phyloP scores from a whole-genome alignment of 1,139 yeast species.

The Citeromyces hawaiiensis region DNA sequence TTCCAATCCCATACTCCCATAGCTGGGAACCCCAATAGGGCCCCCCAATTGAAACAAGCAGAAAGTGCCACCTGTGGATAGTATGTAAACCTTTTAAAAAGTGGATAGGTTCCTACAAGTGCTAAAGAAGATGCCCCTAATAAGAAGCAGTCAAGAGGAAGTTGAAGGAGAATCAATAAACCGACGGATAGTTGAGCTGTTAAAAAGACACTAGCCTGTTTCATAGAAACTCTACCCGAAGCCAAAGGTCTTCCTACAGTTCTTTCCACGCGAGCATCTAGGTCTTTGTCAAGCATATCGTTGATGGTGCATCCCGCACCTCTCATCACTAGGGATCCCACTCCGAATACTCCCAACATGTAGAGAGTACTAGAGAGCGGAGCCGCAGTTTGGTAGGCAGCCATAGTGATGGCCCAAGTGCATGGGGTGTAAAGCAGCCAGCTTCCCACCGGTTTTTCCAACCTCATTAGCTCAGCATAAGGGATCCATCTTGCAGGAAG shows the following conservation, averaged over 20 bases:
- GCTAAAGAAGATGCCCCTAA: conserved; percentile 75
- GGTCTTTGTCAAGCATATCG: conserved; percentile 71
- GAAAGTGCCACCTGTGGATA: conserved; percentile 84
- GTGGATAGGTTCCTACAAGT: conserved; percentile 76
- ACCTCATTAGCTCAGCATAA: conserved; percentile 79
- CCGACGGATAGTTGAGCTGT: conserved; percentile 74
- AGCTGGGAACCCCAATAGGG: conserved; percentile 88
- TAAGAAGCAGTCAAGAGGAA: conserved; percentile 74
- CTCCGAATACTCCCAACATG: conserved; percentile 54
- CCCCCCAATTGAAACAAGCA: conserved; percentile 91
- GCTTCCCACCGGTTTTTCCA: conserved; percentile 93
- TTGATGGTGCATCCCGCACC: conserved; percentile 98
- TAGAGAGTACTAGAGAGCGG: conserved; percentile 46
- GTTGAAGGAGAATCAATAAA: conserved; percentile 49
- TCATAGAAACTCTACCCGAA: conserved; percentile 62
- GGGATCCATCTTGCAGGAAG: conserved; percentile 72
- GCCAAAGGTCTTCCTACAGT: conserved; percentile 88
- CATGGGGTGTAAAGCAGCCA: conserved; percentile 71
- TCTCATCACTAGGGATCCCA: conserved; percentile 85
- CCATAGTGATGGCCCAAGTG: conserved; percentile 78
- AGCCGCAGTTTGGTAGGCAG: conserved; percentile 62
- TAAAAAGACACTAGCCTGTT: conserved; percentile 62
- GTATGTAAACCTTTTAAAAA: conserved; percentile 87
- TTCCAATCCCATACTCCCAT: conserved; percentile 71
- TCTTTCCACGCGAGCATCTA: conserved; percentile 77